phyloP scores from a whole-genome alignment of 1,284 basidiomycete species.

The Inonotus hispidus region DNA sequence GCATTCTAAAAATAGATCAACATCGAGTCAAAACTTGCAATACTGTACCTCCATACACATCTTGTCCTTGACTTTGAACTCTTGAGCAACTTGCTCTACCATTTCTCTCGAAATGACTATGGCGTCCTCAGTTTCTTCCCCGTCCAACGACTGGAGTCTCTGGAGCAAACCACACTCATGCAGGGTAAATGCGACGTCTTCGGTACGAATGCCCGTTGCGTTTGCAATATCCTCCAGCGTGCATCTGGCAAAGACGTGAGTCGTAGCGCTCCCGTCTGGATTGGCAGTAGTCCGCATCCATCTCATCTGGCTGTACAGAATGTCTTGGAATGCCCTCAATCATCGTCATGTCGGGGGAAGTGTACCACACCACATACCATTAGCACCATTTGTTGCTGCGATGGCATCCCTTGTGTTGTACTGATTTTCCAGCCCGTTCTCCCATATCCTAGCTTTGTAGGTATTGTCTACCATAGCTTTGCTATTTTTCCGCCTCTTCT shows the following conservation, averaged over 20 bases:
- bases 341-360: not conserved
- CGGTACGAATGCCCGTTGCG: constrained; percentile 76
- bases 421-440: constrained; percentile 2
- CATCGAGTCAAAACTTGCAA: not conserved
- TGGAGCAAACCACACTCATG: constrained; percentile 80
- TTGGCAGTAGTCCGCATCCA: constrained; percentile 51
- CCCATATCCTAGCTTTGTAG: constrained; percentile 1
- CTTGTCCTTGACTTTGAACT: constrained; percentile 60
- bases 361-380: constrained; percentile 3
- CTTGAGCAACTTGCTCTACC: constrained; percentile 63
- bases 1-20: not conserved
- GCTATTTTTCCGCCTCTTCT: not conserved
- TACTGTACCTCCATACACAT: constrained; percentile 22
- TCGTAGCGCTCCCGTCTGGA: constrained; percentile 59
- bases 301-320: constrained; percentile 41
- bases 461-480: not conserved
- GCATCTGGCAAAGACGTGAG: constrained; percentile 59
- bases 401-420: constrained; percentile 14
- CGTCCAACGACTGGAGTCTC: constrained; percentile 26
- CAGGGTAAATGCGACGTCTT: constrained; percentile 86
- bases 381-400: constrained; percentile 14
- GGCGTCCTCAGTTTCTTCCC: constrained; percentile 31
- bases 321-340: constrained; percentile 28
- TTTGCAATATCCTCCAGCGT: constrained; percentile 69
- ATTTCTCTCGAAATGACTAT: constrained; percentile 65